A percentile compares a stretch with the other conserved stretches of the same genome.
Conservation (phyloP, 192 early-diverging fungal species). For the Backusella psychrophila region DNA sequence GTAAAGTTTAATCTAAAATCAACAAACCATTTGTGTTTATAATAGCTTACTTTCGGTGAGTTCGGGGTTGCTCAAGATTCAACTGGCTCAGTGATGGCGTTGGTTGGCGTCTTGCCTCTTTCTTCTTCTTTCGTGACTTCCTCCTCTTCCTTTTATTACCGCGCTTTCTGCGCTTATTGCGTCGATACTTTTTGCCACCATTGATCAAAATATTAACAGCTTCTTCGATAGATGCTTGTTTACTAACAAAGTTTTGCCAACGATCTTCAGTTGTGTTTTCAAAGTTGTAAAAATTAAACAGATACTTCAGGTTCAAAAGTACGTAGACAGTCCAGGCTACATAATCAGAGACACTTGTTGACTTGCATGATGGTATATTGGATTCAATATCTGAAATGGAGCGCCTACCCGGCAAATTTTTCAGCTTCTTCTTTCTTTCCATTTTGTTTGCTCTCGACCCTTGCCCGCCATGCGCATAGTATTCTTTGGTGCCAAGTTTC, state of each 20-base stretch:
- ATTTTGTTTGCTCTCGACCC: no score
- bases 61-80: not conserved
- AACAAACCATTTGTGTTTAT: not conserved
- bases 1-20: not conserved
- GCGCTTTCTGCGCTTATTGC: not conserved
- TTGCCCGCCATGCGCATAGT: no score
- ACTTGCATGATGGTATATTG: no score
- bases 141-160: not conserved
- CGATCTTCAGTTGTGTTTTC: not conserved
- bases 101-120: not conserved
- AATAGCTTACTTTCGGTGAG: not conserved
- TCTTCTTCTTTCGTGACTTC: not conserved
- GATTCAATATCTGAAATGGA: no score
- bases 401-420: no score
- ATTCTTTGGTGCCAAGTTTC: no score
- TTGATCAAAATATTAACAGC: not conserved
- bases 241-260: not conserved
- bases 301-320: not conserved
- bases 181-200: not conserved
- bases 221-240: not conserved
- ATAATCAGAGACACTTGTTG: no score
- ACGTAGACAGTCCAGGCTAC: not conserved
- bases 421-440: no score
- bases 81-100: no score
- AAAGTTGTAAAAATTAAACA: conserved; percentile 2